Evolutionary conservation across 768 basidiomycete species (phyloP), one percentile per base, ranked within the genome.

Genomic region (Leccinellum rugosiceps): DNA sequence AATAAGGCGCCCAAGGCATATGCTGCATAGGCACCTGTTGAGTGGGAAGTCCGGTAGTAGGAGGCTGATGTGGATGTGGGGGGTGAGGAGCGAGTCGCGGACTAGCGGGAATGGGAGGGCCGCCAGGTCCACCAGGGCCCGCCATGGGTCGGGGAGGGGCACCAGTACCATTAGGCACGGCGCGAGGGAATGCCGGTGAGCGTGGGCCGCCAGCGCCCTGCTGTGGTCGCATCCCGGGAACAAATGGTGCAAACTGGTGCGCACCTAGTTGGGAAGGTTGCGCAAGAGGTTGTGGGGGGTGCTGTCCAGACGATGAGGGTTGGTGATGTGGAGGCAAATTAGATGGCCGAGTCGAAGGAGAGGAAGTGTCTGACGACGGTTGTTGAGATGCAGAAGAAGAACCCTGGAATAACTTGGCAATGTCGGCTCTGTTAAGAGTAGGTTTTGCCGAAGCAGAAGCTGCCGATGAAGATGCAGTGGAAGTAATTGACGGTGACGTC

Each of bases 181-280:
- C 76, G 30, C 88, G 83, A 34, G 79, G 63, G 70, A 83, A 88
- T 31, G 80, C 80, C 44, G 88, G 88, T 68, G 89, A 89, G 50
- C 86, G 80, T 43, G 88, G 86, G 25, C 77, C 79, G 55, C 77
- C 77, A 70, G 77, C 75, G 51, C 80, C 77, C 58, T 69, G 74
- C 57, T 74, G 78, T 51, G 71, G 76, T 63, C 80, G 79, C 64
- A 80, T 75, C 53, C 69, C 70, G 17, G 84, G 81, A 30, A 81
- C 80, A 64, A 82, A 86, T 15, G 78, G 64, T 31, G 77, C 63
- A 68, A 68, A 85, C 25, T 74, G 71, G 53, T 78, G 78, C 53
- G 77, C 58, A 57, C 78, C 75, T 56, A 80, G 71, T 63, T 81
- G 79, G 50, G 76, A 68, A 48, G 74, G 69, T 56, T 72, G 72